A percentile compares a stretch with the other conserved stretches of the same genome.
These are phyloP conservation scores for Lasiodiplodia citricola DNA, from an alignment of 2,329 filamentous ascomycete genomes.

Conservation along the genomic window DNA sequence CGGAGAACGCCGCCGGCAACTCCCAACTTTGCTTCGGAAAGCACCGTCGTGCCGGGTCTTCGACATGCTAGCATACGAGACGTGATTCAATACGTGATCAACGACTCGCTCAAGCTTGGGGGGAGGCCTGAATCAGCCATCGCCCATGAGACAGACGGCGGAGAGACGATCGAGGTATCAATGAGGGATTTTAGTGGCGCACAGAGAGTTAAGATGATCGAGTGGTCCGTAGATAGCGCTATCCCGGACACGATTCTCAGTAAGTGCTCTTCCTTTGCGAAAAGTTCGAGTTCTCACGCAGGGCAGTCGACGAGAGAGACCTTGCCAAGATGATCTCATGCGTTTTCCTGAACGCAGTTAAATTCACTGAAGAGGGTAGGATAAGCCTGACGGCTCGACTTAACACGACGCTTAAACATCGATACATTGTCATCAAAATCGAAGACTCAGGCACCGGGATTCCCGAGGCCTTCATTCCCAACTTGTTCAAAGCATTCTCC, in stretches of 20 bases:
- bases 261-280: constrained; percentile 30
- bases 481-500: constrained; percentile 73
- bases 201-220: constrained; percentile 53
- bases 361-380: constrained; percentile 70
- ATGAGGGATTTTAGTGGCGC: constrained; percentile 51
- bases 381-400: constrained; percentile 63
- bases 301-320: constrained; percentile 64
- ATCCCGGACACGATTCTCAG: constrained; percentile 61
- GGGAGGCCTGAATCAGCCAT: constrained; percentile 59
- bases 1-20: constrained; percentile 30
- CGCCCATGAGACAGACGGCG: constrained; percentile 52
- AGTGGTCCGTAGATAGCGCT: constrained; percentile 56
- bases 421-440: constrained; percentile 66
- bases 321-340: constrained; percentile 68
- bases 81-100: constrained; percentile 58
- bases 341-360: constrained; percentile 70
- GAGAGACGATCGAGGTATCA: constrained; percentile 57
- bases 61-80: constrained; percentile 56
- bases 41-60: constrained; percentile 52
- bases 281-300: constrained; percentile 28
- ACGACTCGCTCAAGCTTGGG: constrained; percentile 58
- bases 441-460: constrained; percentile 73
- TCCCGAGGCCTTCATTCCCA: constrained; percentile 67
- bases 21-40: constrained; percentile 43
- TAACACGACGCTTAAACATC: constrained; percentile 49